Evolutionary conservation across 2,329 filamentous ascomycete genomes (phyloP), one percentile per base, ranked within the genome.

Genomic region (Pyricularia sp.): DNA sequence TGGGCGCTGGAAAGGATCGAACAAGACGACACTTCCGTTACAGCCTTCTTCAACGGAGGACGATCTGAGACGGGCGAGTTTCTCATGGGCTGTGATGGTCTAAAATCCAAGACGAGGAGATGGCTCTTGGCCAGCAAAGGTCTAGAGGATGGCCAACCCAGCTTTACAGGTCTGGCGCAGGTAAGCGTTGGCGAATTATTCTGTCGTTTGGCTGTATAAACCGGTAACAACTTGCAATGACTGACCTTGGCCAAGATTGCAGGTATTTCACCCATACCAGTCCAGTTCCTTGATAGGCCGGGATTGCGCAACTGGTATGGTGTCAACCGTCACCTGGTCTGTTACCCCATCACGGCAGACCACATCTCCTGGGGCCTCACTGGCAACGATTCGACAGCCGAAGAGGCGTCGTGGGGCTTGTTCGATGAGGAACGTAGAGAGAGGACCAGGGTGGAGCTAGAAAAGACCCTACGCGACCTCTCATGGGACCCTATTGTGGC

Each of bases 301-400:
- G 68, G 68, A 17, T 17, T 66, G 0, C 64, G 68, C 20, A 69
- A 69, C 55, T 69, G 64, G 42, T 69, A 69, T 25, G 68, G 68
- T 9, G 36, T 23, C 26, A 23, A n/a, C 50, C 28, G 23, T 20
- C 68, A 69, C 20, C 5, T 69, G 4, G 58, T 69, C 9, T 69
- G 68, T 28, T 66, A 69, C 28, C 63, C 36, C n/a, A 66, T 69
- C 28, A 65, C 64, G 7, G 26, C 59, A 10, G 64, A 66, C 10
- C 55, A 30, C 23, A 59, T 42, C 1, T 65, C 61, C n/a, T 69
- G 68, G 68, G 68, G 25, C 7, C 50, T 69, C 14, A 66, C 4
- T 50, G 50, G 10, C 26, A 58, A 7, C 50, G 14, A 9, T 17
- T 50, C 9, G 50, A 30, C 33, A 36, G 33, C 33, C 12, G 23